Evolutionary conservation across 495 filamentous ascomycete genomes (phyloP).

Genomic region (Bombardia bombarda): DNA sequence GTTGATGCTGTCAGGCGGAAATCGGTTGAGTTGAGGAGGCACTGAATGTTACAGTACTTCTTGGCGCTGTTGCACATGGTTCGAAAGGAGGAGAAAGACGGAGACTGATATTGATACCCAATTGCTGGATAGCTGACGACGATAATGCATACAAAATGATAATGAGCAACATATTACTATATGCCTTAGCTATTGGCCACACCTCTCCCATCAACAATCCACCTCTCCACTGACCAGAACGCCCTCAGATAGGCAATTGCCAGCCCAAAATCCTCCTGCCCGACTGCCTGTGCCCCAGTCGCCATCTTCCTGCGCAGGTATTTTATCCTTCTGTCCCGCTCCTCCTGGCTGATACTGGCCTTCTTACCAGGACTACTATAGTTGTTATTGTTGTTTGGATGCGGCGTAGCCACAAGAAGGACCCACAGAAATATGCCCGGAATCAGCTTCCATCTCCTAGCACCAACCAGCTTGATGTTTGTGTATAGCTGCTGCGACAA

Average conservation of each 20-base stretch:
- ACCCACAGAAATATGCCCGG: slow-evolving; percentile 21
- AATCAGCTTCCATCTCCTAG: slow-evolving; percentile 12
- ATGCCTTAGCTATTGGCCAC: too few relatives aligned
- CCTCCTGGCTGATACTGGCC: neutral
- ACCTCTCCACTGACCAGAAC: slow-evolving; percentile 17
- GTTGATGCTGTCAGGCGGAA: neutral
- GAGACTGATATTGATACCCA: neutral
- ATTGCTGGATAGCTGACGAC: too few relatives aligned
- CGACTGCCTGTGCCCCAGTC: slow-evolving; percentile 15
- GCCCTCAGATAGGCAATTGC: slow-evolving; percentile 13
- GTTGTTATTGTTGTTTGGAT: neutral
- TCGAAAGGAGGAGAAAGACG: too few relatives aligned
- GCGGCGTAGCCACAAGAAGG: slow-evolving; percentile 8
- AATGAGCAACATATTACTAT: too few relatives aligned
- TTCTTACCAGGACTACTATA: neutral
- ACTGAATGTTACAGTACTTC: too few relatives aligned
- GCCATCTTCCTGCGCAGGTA: slow-evolving; percentile 17
- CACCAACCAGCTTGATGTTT: neutral
- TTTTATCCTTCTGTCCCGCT: slow-evolving; percentile 6
- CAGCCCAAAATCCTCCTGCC: slow-evolving; percentile 14
- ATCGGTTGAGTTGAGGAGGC: neutral
- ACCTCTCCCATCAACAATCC: neutral
- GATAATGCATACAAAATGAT: too few relatives aligned
- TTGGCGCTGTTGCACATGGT: too few relatives aligned
- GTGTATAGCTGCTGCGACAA: neutral